A percentile compares a stretch with the other conserved stretches of the same genome.
Evolutionary conservation across 2,329 filamentous ascomycete genomes (phyloP).

Genomic region (Rhytidhysteron rufulum): DNA sequence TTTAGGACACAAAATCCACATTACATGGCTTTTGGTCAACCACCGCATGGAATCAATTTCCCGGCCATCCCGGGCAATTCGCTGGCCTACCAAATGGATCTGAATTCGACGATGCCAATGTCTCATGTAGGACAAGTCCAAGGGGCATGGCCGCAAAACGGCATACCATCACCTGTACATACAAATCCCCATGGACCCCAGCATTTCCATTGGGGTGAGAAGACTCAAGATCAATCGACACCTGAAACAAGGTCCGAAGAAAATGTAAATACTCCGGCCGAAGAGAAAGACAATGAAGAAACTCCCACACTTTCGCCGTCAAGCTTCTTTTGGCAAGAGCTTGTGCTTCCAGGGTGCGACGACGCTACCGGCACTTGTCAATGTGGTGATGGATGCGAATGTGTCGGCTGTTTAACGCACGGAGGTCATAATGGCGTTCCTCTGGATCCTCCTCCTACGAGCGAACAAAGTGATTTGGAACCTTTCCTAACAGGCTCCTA

Average conservation of each 20-base stretch:
- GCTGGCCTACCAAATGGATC: constrained; percentile 18
- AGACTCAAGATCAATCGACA: constrained; percentile 4
- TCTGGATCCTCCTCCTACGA: constrained; percentile 18
- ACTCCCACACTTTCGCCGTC: constrained; percentile 34
- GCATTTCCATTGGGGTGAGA: constrained; percentile 9
- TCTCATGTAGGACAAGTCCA: constrained; percentile 14
- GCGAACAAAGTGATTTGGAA: neutral
- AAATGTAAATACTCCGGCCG: constrained; percentile 4
- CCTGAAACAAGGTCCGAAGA: constrained; percentile 4
- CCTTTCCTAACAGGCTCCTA: neutral
- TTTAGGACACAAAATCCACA: constrained; percentile 21
- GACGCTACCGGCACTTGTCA: constrained; percentile 49
- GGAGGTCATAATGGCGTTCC: constrained; percentile 46
- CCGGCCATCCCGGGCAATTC: constrained; percentile 14
- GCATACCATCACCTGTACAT: constrained; percentile 8
- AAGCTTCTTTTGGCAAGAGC: constrained; percentile 34
- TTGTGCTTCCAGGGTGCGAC: constrained; percentile 40
- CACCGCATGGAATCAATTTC: constrained; percentile 14
- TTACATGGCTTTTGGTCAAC: constrained; percentile 12
- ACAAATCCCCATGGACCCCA: constrained; percentile 12
- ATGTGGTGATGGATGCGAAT: constrained; percentile 50
- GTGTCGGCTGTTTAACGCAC: constrained; percentile 52
- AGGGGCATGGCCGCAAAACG: constrained; percentile 20
- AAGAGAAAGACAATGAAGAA: constrained; percentile 28
- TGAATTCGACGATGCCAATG: constrained; percentile 16